Evolutionary conservation across 352 stramenopile species (phyloP).

Genomic region (Phytophthora palmivora): DNA sequence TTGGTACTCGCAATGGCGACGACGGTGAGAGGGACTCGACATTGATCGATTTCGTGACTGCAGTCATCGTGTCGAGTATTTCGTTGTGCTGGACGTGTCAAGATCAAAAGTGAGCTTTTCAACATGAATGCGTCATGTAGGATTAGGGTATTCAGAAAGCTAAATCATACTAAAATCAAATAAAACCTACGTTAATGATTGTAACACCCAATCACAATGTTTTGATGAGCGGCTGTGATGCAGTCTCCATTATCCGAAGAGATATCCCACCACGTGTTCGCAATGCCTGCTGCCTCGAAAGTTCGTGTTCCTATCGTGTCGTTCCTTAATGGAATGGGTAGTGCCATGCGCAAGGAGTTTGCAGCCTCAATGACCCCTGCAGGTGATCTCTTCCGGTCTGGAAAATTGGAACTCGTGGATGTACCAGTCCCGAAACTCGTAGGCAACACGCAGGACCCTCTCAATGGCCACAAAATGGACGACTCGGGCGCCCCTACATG

Average conservation of each 20-base stretch:
- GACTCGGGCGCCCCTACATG: conserved; percentile 27
- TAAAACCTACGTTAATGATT: conserved; percentile 1
- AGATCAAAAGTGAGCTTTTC: conserved; percentile 22
- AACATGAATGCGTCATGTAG: too few species aligned
- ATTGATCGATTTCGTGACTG: conserved; percentile 12
- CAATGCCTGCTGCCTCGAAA: conserved; percentile 16
- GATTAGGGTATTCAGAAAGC: conserved; percentile 1
- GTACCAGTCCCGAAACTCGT: conserved; percentile 39
- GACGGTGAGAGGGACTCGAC: conserved; percentile 1
- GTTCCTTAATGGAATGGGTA: conserved; percentile 42
- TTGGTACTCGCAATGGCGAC: conserved; percentile 24
- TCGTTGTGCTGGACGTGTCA: neutral
- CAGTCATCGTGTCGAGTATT: conserved; percentile 19
- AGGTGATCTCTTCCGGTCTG: conserved; percentile 36
- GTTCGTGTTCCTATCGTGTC: conserved; percentile 39
- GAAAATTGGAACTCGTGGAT: conserved; percentile 40
- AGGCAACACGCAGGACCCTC: conserved; percentile 41
- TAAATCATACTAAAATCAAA: conserved; percentile 14
- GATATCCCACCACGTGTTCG: conserved; percentile 29
- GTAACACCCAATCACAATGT: conserved; percentile 5
- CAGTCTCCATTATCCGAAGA: conserved; percentile 2
- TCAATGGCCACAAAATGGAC: conserved; percentile 39
- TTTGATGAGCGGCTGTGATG: conserved; percentile 24
- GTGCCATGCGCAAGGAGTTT: conserved; percentile 40
- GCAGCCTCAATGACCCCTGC: conserved; percentile 26